Conservation (phyloP, 306 rosid species). For the Prunus mira region DNA sequence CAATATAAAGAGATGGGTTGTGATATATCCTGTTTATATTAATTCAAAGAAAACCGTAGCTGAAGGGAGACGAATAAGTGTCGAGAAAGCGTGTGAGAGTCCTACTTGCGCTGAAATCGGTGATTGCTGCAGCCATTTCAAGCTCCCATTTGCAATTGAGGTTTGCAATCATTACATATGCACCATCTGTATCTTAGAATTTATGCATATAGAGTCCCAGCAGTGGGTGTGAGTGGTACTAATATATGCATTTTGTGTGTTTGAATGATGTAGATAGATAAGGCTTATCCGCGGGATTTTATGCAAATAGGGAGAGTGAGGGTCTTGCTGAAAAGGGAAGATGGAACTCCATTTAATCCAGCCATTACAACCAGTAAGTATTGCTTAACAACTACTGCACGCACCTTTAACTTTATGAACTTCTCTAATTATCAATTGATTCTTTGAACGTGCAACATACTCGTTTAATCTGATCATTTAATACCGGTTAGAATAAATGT, state of each 20-base stretch:
- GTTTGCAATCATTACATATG: conserved; percentile 17
- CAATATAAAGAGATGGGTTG: conserved; percentile 71
- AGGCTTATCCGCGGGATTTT: conserved; percentile 94
- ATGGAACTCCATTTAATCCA: conserved; percentile 66
- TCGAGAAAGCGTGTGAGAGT: conserved; percentile 40
- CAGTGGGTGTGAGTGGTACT: background rate
- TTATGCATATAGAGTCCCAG: background rate
- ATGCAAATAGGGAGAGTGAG: conserved; percentile 71
- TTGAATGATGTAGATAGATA: conserved; percentile 51
- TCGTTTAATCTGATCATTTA: background rate
- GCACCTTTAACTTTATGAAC: no score
- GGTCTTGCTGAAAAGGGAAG: conserved; percentile 72
- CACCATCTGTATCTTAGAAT: background rate
- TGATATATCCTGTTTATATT: conserved; percentile 76
- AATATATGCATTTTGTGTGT: background rate
- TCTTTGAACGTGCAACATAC: background rate
- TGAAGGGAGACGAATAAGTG: conserved; percentile 75
- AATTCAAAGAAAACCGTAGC: conserved; percentile 85
- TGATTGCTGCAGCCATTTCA: conserved; percentile 78
- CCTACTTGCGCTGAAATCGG: conserved; percentile 78
- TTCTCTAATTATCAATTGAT: background rate
- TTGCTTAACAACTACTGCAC: no score
- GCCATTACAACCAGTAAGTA: conserved; percentile 50
- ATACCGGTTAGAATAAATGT: background rate
- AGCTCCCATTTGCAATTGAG: conserved; percentile 76